Evolutionary conservation across 1,284 basidiomycete species (phyloP), one percentile per base, ranked within the genome.

Genomic region (Sporisorium exsertum): DNA sequence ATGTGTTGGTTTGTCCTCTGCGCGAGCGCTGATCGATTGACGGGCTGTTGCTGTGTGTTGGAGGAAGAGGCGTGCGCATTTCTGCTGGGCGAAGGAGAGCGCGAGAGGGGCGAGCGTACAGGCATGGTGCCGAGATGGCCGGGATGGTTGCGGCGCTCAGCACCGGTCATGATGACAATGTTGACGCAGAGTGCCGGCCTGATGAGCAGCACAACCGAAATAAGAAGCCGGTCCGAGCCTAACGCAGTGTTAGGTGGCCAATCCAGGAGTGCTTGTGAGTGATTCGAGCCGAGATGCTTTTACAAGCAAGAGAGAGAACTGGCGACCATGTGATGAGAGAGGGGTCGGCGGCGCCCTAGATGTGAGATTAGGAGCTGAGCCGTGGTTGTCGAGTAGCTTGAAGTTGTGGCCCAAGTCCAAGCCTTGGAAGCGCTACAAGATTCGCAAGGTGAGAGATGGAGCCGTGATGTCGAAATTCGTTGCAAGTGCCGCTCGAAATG

Each of bases 71-170:
- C 29, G 10, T 50, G 51, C 1, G 37, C n/a, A 45, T 63, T 64
- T n/a, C 22, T 72, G 53, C 45, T 26, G 20, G 67, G 59, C 12
- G 67, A 64, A n/a, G 72, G 72, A 3, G 64, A 61, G 37, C 60
- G 67, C 0, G 72, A 59, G 18, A 66, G 46, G 10, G 60, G 61
- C 5, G 66, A 54, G 40, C 65, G 62, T 8, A 37, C 24, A 2
- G 67, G 64, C 56, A 70, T 45, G n/a, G 59, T 45, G 22, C 64
- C 53, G 26, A 71, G 67, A 22, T 63, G 51, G 42, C 60, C 72
- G 9, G 67, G 60, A 49, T 67, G 72, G 32, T 64, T 66, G 64
- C 67, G 67, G n/a, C 65, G 62, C 56, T 75, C 72, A 16, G 67
- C 51, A 53, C 72, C 67, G 33, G 58, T 71, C 72, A 75, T 75